These are phyloP conservation scores for Pythium angustatum DNA, from an alignment of 352 stramenopile species.

Conservation along the genomic window DNA sequence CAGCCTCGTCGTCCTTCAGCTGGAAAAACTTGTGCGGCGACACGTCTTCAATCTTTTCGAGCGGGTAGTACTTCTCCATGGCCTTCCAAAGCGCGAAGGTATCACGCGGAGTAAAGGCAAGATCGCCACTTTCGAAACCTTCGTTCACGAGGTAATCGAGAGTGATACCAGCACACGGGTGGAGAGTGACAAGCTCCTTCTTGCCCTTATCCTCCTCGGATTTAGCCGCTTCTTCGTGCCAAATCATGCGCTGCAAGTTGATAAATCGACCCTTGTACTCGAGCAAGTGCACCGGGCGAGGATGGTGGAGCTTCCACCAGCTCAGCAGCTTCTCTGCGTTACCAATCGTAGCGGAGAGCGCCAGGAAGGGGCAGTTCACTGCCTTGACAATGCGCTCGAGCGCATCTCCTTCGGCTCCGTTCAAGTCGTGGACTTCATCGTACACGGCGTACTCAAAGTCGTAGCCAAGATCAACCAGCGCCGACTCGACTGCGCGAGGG, in stretches of 20 bases:
- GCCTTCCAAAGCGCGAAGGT: slow-evolving; percentile 95
- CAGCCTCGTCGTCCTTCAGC: slow-evolving; percentile 44
- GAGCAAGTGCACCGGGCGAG: slow-evolving; percentile 87
- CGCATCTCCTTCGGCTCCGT: slow-evolving; percentile 95
- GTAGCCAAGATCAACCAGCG: slow-evolving; percentile 87
- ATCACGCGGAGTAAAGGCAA: slow-evolving; percentile 96
- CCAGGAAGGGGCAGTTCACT: slow-evolving; percentile 95
- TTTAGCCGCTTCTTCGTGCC: slow-evolving; percentile 62
- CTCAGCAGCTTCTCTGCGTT: slow-evolving; percentile 93
- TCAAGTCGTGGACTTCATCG: slow-evolving; percentile 98
- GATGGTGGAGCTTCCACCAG: slow-evolving; percentile 94
- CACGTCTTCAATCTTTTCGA: slow-evolving; percentile 88
- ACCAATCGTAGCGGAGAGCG: slow-evolving; percentile 98
- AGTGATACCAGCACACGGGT: slow-evolving; percentile 83
- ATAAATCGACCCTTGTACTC: slow-evolving; percentile 98
- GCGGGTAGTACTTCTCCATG: slow-evolving; percentile 74
- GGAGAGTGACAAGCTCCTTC: slow-evolving; percentile 73
- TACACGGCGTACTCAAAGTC: slow-evolving; percentile 98
- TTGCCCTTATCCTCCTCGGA: slow-evolving; percentile 35
- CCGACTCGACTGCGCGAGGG: slow-evolving; percentile 93
- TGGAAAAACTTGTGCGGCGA: slow-evolving; percentile 95
- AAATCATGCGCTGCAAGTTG: slow-evolving; percentile 97
- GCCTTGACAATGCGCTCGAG: slow-evolving; percentile 96
- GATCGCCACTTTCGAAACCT: slow-evolving; percentile 77
- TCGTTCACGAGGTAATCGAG: slow-evolving; percentile 84